These are phyloP conservation scores for Silene vulgaris DNA, from an alignment of 179 eudicot species.

Conservation along the genomic window DNA sequence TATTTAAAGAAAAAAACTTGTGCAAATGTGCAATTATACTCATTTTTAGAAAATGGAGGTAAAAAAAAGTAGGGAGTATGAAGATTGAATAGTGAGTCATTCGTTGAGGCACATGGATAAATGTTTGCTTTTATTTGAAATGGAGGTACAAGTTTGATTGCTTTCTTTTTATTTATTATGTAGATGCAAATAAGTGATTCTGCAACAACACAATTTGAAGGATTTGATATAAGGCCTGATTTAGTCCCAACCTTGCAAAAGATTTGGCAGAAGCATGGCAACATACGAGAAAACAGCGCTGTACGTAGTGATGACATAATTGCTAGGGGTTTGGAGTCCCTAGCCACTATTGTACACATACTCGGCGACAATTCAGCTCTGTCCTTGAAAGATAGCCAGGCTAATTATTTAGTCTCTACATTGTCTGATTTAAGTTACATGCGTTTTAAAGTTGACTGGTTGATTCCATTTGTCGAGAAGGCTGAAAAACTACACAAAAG, in stretches of 20 bases:
- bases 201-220: slow-evolving; percentile 17
- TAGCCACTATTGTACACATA: slow-evolving; percentile 15
- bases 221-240: slow-evolving; percentile 15
- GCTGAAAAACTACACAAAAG: slow-evolving; percentile 16
- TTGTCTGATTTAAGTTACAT: slow-evolving; percentile 16
- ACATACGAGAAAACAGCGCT: slow-evolving; percentile 15
- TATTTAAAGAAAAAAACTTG: too few species aligned
- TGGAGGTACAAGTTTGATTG: not conserved
- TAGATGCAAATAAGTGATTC: not conserved
- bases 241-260: slow-evolving; percentile 18
- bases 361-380: slow-evolving; percentile 8
- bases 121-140: too few species aligned
- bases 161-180: not conserved
- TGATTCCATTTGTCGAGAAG: slow-evolving; percentile 21
- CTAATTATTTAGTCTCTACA: slow-evolving; percentile 6
- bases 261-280: slow-evolving; percentile 23
- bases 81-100: too few species aligned
- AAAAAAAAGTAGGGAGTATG: too few species aligned
- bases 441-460: slow-evolving; percentile 17
- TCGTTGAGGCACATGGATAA: too few species aligned
- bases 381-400: slow-evolving; percentile 17
- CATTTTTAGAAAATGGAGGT: too few species aligned
- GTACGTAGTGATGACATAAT: slow-evolving; percentile 15
- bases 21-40: too few species aligned
- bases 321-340: slow-evolving; percentile 18